These are phyloP conservation scores for Pseudozyma sp. DNA, from an alignment of 1,284 basidiomycete species.

Conservation along the genomic window DNA sequence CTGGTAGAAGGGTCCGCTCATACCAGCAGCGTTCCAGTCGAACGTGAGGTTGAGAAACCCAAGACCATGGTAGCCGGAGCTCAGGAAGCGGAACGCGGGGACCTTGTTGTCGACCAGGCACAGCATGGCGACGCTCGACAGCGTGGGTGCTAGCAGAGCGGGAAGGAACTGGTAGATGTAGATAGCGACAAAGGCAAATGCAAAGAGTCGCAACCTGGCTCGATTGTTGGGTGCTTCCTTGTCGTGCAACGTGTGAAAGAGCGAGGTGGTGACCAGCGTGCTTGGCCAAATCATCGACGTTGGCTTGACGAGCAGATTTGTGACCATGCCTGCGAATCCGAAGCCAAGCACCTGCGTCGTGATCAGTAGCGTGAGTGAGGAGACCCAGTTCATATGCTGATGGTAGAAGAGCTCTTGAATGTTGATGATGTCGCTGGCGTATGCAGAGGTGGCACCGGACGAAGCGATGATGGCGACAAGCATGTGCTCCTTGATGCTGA, in stretches of 20 bases:
- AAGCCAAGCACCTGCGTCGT: conserved; percentile 68
- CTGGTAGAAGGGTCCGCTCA: conserved; percentile 71
- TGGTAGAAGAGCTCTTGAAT: conserved; percentile 68
- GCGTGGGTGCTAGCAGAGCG: conserved; percentile 71
- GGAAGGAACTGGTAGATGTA: conserved; percentile 72
- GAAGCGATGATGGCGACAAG: conserved; percentile 71
- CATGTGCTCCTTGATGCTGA: conserved; percentile 71
- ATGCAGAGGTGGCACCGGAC: conserved; percentile 69
- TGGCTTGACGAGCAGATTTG: conserved; percentile 66
- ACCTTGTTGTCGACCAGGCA: conserved; percentile 71
- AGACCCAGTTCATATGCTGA: conserved; percentile 62
- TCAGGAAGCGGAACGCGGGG: conserved; percentile 70
- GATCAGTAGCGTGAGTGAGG: conserved; percentile 63
- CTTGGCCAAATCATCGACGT: conserved; percentile 71
- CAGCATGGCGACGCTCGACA: conserved; percentile 71
- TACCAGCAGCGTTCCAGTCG: conserved; percentile 72
- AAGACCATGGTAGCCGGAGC: conserved; percentile 72
- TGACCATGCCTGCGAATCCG: conserved; percentile 66
- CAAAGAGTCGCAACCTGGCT: conserved; percentile 70
- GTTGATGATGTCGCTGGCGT: conserved; percentile 68
- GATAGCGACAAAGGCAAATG: conserved; percentile 69
- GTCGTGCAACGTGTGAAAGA: conserved; percentile 73
- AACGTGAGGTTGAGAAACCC: conserved; percentile 71
- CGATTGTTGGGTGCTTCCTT: conserved; percentile 66
- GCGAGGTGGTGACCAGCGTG: conserved; percentile 71